Conservation (phyloP, 768 basidiomycete species). For the Sporobolomyces pararoseus region DNA sequence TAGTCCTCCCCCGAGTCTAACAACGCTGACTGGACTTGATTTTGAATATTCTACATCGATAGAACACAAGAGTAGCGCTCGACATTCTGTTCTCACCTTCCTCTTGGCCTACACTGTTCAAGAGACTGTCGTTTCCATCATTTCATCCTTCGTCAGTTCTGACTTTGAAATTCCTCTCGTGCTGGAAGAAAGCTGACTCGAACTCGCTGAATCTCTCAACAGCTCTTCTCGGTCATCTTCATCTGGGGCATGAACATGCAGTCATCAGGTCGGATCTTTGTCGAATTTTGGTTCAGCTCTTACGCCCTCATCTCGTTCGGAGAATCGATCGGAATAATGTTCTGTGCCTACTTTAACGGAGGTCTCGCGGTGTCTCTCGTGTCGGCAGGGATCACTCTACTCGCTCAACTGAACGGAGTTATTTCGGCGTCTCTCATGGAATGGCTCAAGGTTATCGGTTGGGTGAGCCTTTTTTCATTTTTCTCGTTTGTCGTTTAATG, state of each 20-base stretch:
- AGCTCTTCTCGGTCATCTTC: conserved; percentile 47
- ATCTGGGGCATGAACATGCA: conserved; percentile 50
- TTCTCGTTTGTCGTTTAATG: background rate
- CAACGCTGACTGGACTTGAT: conserved; percentile 4
- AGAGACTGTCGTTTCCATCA: conserved; percentile 49
- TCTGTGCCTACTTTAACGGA: conserved; percentile 20
- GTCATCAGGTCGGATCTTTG: conserved; percentile 49
- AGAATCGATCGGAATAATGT: conserved; percentile 49
- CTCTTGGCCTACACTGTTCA: conserved; percentile 49
- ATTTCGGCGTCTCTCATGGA: conserved; percentile 49
- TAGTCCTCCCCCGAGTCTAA: background rate
- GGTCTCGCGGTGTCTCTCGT: conserved; percentile 30
- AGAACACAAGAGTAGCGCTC: conserved; percentile 51
- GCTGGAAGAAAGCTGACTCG: background rate
- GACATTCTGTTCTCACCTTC: conserved; percentile 52
- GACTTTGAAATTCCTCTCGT: background rate
- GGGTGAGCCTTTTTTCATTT: conserved; percentile 10
- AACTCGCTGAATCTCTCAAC: background rate
- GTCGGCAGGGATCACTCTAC: conserved; percentile 18
- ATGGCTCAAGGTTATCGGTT: conserved; percentile 48
- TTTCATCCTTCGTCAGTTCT: conserved; percentile 46
- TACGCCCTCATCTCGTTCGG: conserved; percentile 49
- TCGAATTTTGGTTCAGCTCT: conserved; percentile 49
- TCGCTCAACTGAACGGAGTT: conserved; percentile 31
- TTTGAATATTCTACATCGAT: too few relatives aligned